Conservation (phyloP, 768 basidiomycete species). For the Termitomyces sp. region DNA sequence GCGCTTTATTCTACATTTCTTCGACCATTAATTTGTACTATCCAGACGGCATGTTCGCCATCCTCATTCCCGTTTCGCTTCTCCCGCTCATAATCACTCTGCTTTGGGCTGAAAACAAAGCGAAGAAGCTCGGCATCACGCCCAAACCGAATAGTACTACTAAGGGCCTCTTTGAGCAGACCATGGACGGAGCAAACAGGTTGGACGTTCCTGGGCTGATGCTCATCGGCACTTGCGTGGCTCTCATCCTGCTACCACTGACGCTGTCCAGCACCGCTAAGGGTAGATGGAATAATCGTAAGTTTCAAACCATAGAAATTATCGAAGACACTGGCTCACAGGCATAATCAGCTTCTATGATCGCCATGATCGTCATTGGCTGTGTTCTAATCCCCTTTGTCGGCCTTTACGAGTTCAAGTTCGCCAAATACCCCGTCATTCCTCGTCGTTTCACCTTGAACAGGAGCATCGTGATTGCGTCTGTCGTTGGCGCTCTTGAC, state of each 20-base stretch:
- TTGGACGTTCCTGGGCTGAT: constrained; percentile 48
- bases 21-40: neutral
- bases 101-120: constrained; percentile 48
- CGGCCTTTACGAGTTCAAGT: constrained; percentile 40
- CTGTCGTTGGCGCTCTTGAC: constrained; percentile 58
- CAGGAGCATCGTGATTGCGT: constrained; percentile 51
- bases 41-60: constrained; percentile 51
- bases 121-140: constrained; percentile 29
- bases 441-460: constrained; percentile 55
- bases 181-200: constrained; percentile 21
- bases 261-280: constrained; percentile 37
- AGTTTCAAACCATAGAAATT: constrained; percentile 10
- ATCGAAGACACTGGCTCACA: neutral
- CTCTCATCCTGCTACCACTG: constrained; percentile 51
- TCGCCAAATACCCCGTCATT: constrained; percentile 54
- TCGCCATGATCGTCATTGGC: constrained; percentile 47
- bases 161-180: constrained; percentile 13
- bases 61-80: constrained; percentile 46
- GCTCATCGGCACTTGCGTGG: constrained; percentile 42
- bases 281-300: constrained; percentile 41
- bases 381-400: constrained; percentile 36
- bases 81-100: constrained; percentile 48
- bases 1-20: neutral
- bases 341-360: constrained; percentile 36
- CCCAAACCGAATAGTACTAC: neutral